Evolutionary conservation across 306 rosid species (phyloP).

Genomic region (Trifolium subterraneum): DNA sequence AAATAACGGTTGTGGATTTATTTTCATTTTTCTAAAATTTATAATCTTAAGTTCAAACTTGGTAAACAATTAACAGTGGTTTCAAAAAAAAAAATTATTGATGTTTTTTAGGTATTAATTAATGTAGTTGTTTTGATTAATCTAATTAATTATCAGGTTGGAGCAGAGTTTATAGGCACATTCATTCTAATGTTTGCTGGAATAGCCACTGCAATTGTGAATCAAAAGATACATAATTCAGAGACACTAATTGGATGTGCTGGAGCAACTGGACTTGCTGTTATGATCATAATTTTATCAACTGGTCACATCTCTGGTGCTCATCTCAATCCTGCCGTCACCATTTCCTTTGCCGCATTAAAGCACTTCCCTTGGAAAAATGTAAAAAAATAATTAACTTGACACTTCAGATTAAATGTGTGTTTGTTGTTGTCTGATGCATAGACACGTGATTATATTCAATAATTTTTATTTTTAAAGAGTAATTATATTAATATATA

Average conservation of each 20-base stretch:
- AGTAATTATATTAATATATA: neutral
- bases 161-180: constrained; percentile 94
- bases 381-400: constrained; percentile 38
- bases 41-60: no score
- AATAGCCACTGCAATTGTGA: constrained; percentile 76
- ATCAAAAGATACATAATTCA: constrained; percentile 65
- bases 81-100: no score
- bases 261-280: constrained; percentile 74
- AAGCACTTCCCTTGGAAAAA: constrained; percentile 89
- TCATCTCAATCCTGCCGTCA: constrained; percentile 86
- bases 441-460: no score
- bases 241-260: constrained; percentile 80
- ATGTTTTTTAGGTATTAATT: no score
- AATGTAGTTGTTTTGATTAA: no score
- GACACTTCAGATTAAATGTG: no score
- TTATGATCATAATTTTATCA: constrained; percentile 75
- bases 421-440: no score
- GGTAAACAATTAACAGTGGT: no score
- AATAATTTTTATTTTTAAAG: neutral
- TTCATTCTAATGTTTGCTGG: constrained; percentile 73
- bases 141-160: no score
- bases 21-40: no score
- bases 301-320: constrained; percentile 93
- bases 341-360: constrained; percentile 86
- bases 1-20: no score